phyloP scores from a whole-genome alignment of 2,329 filamentous ascomycete genomes.

The Gnomoniopsis smithogilvyi region DNA sequence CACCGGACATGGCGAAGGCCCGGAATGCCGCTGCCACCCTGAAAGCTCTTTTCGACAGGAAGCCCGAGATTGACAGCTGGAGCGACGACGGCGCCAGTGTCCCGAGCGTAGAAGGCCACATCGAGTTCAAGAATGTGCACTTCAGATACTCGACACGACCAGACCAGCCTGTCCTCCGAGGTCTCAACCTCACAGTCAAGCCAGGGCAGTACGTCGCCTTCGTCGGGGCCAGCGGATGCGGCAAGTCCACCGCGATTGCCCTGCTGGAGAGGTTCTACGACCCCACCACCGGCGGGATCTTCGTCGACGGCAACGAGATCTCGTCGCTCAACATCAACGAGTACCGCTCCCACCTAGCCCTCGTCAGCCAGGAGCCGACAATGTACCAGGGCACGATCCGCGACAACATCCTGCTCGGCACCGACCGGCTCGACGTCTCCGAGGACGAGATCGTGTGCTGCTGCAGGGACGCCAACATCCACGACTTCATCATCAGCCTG shows the following conservation, averaged over 20 bases:
- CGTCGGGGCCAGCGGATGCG: constrained; percentile 63
- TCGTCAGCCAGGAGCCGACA: constrained; percentile 57
- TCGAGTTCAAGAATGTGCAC: constrained; percentile 55
- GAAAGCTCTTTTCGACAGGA: neutral
- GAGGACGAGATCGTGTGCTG: constrained; percentile 62
- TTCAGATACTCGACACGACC: constrained; percentile 66
- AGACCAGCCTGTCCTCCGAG: constrained; percentile 52
- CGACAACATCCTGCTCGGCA: constrained; percentile 55
- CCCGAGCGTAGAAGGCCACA: constrained; percentile 40
- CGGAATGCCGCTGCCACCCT: too few species aligned
- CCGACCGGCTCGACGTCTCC: constrained; percentile 43
- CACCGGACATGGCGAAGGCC: too few species aligned
- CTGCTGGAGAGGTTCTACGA: constrained; percentile 49
- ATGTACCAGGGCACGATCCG: constrained; percentile 54
- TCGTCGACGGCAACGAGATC: constrained; percentile 46
- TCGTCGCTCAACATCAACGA: constrained; percentile 32
- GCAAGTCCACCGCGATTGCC: constrained; percentile 64
- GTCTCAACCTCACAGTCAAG: constrained; percentile 52
- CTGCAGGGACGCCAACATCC: constrained; percentile 66
- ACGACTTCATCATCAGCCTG: constrained; percentile 61
- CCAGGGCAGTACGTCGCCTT: constrained; percentile 61
- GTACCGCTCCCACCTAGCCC: constrained; percentile 51
- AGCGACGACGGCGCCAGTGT: neutral
- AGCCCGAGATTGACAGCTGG: neutral
- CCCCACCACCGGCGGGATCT: constrained; percentile 36